Evolutionary conservation across 176 grass and related monocot species (phyloP).

Genomic region (Phoenix dactylifera): DNA sequence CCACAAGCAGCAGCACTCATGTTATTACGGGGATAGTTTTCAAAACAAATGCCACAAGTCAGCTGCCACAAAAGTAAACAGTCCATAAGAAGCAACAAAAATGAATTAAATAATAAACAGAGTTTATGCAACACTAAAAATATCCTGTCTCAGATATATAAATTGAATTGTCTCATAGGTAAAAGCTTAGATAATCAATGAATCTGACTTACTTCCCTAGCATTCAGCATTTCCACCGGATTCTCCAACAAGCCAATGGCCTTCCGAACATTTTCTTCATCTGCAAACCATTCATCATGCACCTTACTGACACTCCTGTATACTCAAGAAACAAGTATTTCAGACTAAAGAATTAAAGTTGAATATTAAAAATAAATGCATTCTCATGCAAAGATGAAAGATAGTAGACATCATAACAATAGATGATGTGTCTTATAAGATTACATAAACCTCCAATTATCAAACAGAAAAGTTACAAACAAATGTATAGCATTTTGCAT

Average conservation of each 20-base stretch:
- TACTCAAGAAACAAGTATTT: constrained; percentile 11
- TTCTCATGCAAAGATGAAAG: no score
- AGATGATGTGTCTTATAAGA: no score
- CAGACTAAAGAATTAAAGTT: neutral
- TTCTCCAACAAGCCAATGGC: constrained; percentile 82
- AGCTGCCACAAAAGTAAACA: constrained; percentile 48
- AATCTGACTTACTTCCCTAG: constrained; percentile 57
- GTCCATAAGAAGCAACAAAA: constrained; percentile 19
- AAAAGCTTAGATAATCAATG: no score
- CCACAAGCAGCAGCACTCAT: constrained; percentile 79
- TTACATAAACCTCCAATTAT: no score
- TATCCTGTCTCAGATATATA: no score
- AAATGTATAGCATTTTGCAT: neutral
- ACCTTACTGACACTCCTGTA: constrained; percentile 97
- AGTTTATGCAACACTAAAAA: no score
- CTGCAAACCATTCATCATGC: constrained; percentile 99
- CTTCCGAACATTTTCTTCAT: constrained; percentile 90
- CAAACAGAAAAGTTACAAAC: neutral
- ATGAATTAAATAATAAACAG: neutral
- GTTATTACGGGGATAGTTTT: constrained; percentile 49
- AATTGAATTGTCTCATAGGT: no score
- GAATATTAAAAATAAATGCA: no score
- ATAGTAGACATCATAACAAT: no score
- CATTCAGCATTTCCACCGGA: constrained; percentile 39
- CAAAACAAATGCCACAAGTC: constrained; percentile 95